Conservation (phyloP, 1,284 basidiomycete species). For the Cutaneotrichosporon sp. region DNA sequence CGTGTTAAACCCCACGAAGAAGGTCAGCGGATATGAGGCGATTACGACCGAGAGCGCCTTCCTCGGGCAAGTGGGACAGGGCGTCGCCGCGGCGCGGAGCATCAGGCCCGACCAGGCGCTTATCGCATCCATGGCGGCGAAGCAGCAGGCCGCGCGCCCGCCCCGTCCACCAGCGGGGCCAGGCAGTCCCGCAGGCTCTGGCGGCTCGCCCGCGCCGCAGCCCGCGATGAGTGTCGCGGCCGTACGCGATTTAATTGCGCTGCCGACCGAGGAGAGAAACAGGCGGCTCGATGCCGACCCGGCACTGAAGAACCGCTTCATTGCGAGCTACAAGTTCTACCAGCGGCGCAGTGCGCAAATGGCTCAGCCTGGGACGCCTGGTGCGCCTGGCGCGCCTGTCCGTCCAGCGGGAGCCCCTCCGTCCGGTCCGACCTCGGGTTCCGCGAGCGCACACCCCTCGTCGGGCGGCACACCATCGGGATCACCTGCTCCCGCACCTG, state of each 20-base stretch:
- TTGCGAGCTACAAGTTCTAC: constrained; percentile 7
- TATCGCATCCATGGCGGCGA: constrained; percentile 10
- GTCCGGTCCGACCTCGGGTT: no score
- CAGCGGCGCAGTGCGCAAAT: constrained; percentile 5
- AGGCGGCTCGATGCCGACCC: constrained; percentile 3
- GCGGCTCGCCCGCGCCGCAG: neutral
- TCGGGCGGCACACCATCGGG: neutral
- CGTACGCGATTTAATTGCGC: constrained; percentile 8
- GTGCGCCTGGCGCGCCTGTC: neutral
- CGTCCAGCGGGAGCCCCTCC: neutral
- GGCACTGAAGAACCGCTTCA: constrained; percentile 2
- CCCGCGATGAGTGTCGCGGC: constrained; percentile 9
- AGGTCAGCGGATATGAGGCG: constrained; percentile 14
- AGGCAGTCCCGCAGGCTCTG: no score
- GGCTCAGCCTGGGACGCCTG: neutral
- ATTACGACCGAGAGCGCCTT: constrained; percentile 17
- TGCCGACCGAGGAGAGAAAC: constrained; percentile 6
- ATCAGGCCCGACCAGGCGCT: constrained; percentile 12
- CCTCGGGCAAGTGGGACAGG: constrained; percentile 10
- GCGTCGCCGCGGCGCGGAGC: constrained; percentile 10
- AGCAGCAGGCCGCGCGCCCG: constrained; percentile 3
- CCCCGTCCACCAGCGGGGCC: neutral
- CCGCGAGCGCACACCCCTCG: neutral
- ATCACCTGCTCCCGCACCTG: neutral
- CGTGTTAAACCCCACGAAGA: constrained; percentile 19